phyloP scores from a whole-genome alignment of 805 yeast genomes.

The Hanseniaspora lachancei region DNA sequence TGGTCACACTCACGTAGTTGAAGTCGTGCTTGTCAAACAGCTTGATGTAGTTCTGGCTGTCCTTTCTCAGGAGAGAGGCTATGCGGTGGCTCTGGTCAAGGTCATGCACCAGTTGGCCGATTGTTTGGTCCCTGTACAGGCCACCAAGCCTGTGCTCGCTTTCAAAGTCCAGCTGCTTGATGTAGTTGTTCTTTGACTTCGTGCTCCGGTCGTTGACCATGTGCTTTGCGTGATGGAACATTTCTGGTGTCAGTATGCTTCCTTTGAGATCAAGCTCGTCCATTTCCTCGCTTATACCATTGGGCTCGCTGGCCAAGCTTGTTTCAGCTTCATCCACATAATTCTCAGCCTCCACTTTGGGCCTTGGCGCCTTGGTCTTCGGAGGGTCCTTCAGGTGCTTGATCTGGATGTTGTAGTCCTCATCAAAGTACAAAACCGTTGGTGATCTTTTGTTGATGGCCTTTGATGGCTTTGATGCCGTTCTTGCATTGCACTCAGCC shows the following conservation, averaged over 20 bases:
- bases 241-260: background rate
- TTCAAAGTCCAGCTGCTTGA: conserved; percentile 14
- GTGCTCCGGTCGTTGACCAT: conserved; percentile 1
- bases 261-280: background rate
- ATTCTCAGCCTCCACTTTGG: background rate
- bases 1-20: conserved; percentile 23
- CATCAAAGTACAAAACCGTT: background rate
- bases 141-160: conserved; percentile 8
- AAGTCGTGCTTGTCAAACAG: conserved; percentile 27
- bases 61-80: conserved; percentile 20
- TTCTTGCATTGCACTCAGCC: background rate
- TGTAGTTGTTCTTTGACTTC: conserved; percentile 7
- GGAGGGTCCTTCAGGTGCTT: background rate
- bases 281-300: background rate
- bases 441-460: background rate
- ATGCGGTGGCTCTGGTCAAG: conserved; percentile 19
- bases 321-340: background rate
- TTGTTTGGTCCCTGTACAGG: conserved; percentile 13
- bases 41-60: conserved; percentile 23
- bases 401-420: background rate
- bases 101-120: conserved; percentile 18
- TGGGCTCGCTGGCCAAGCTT: background rate
- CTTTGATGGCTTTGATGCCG: background rate
- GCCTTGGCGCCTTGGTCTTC: background rate
- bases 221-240: conserved; percentile 4